A percentile compares a stretch with the other conserved stretches of the same genome.
These are phyloP conservation scores for Pseudisothecium myosuroides DNA, from an alignment of 225 moss, liverwort and hornwort species.

Conservation along the genomic window DNA sequence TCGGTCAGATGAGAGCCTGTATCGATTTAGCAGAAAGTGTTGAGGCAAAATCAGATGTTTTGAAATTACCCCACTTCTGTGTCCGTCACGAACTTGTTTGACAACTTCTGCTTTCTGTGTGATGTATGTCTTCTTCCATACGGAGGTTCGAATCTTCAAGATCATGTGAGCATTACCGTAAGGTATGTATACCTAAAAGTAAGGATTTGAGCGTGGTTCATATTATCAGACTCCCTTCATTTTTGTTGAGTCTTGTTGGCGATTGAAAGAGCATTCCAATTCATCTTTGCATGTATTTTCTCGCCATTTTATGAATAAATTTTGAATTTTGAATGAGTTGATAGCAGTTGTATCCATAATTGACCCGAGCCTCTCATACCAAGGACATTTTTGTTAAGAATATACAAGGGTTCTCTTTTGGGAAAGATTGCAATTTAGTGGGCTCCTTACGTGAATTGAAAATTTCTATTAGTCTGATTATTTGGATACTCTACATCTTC, in stretches of 20 bases:
- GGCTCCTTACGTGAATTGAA: background rate
- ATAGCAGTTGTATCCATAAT: background rate
- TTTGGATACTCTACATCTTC: background rate
- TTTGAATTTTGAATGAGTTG: background rate
- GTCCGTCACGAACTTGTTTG: background rate
- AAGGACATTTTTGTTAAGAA: background rate
- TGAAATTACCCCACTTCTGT: background rate
- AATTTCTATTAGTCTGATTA: background rate
- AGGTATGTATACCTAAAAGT: background rate
- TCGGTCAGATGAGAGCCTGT: background rate
- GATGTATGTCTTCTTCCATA: background rate
- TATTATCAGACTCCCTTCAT: background rate
- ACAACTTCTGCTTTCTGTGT: background rate
- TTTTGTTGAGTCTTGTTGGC: background rate
- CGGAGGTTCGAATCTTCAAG: conserved; percentile 1
- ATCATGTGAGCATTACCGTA: background rate
- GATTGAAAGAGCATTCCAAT: background rate
- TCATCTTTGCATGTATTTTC: background rate
- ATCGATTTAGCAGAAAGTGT: background rate
- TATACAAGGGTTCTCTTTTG: background rate
- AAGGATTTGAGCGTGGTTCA: background rate
- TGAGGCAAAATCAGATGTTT: background rate
- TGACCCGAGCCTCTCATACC: background rate
- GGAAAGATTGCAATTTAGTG: background rate
- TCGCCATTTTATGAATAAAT: background rate